Evolutionary conservation across 371 early-diverging fungal species (phyloP).

Genomic region (Rhizomucor pusillus): DNA sequence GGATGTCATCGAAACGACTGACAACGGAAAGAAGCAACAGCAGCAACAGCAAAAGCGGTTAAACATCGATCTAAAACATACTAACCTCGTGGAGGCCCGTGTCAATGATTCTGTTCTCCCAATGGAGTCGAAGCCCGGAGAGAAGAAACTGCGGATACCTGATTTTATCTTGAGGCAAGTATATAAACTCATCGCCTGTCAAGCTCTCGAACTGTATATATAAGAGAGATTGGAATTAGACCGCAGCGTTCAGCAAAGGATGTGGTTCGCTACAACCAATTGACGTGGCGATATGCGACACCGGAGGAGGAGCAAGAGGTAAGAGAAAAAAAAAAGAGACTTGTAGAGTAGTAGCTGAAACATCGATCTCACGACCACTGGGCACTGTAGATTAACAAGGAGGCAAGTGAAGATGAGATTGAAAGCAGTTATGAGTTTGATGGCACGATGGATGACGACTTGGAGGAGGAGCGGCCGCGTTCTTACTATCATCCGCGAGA

Average conservation of each 20-base stretch:
- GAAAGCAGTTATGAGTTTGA: too few species aligned
- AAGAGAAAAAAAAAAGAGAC: neutral
- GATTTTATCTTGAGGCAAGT: constrained; percentile 24
- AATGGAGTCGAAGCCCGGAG: constrained; percentile 29
- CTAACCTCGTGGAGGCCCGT: constrained; percentile 14
- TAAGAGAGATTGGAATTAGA: neutral
- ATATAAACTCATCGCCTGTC: too few species aligned
- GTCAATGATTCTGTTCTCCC: constrained; percentile 27
- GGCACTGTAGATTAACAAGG: too few species aligned
- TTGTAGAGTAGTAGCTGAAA: too few species aligned
- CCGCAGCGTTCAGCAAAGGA: neutral
- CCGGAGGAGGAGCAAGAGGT: constrained; percentile 10
- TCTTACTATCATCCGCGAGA: too few species aligned
- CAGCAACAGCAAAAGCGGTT: constrained; percentile 1
- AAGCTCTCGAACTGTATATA: too few species aligned
- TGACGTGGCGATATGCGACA: constrained; percentile 13
- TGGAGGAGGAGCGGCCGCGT: too few species aligned
- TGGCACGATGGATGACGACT: too few species aligned
- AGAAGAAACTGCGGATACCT: constrained; percentile 29
- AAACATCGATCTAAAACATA: constrained; percentile 6
- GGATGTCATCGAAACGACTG: neutral
- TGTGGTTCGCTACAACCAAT: neutral
- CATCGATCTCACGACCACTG: too few species aligned
- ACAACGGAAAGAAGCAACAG: too few species aligned
- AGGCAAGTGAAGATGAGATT: too few species aligned